Evolutionary conservation across 192 early-diverging fungal genomes (phyloP).

Genomic region (Dimargaris xerosporica): DNA sequence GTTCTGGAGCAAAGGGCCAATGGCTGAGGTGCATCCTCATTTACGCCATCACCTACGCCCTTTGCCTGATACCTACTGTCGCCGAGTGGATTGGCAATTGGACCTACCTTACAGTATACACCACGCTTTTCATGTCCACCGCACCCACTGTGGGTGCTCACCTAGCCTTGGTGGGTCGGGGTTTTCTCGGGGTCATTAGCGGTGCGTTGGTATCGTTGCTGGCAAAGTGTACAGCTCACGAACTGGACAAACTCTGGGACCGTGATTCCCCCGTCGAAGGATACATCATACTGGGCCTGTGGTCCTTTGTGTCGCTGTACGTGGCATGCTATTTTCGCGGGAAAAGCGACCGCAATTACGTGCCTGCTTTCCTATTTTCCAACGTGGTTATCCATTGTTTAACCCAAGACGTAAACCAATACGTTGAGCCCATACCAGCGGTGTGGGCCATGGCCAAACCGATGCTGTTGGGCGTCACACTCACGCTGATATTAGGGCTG

Average conservation of each 20-base stretch:
- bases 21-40: too few species aligned
- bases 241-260: background rate
- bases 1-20: too few species aligned
- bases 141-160: background rate
- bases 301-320: background rate
- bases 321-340: background rate
- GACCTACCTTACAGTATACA: background rate
- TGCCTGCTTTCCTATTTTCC: background rate
- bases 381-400: background rate
- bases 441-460: slow-evolving; percentile 3
- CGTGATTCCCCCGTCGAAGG: background rate
- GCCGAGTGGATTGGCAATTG: background rate
- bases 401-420: background rate
- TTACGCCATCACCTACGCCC: too few species aligned
- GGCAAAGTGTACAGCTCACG: background rate
- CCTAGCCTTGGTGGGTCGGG: background rate
- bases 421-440: background rate
- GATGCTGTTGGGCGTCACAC: background rate
- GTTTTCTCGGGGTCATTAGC: background rate
- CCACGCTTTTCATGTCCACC: background rate
- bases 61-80: background rate
- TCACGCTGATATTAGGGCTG: background rate
- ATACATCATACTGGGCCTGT: background rate
- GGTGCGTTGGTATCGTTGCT: background rate
- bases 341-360: background rate